These are phyloP conservation scores for Kazachstania viticola DNA, from an alignment of 805 yeast species.

Conservation along the genomic window DNA sequence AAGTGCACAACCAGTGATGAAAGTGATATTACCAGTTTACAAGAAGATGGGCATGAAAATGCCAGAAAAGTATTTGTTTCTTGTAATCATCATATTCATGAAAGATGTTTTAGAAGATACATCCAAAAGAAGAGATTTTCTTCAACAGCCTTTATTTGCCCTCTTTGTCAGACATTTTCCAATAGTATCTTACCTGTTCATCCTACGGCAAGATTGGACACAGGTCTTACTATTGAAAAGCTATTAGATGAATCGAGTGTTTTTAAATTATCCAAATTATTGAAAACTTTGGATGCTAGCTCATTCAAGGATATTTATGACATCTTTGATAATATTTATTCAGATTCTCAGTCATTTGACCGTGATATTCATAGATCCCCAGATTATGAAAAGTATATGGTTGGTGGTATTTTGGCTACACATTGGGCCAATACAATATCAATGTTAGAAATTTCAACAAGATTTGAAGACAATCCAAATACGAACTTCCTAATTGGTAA, in stretches of 20 bases:
- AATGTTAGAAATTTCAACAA: constrained; percentile 47
- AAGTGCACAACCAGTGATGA: constrained; percentile 13
- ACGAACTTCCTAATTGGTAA: constrained; percentile 25
- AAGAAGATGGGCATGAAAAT: constrained; percentile 4
- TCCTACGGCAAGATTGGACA: constrained; percentile 6
- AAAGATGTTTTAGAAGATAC: constrained; percentile 58
- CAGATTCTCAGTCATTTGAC: constrained; percentile 17
- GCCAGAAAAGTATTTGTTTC: constrained; percentile 45
- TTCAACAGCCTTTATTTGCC: constrained; percentile 73
- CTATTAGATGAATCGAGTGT: constrained; percentile 6
- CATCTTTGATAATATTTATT: constrained; percentile 10
- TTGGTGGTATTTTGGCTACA: constrained; percentile 10
- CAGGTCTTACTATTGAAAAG: constrained; percentile 5
- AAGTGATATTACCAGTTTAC: constrained; percentile 7
- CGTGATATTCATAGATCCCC: constrained; percentile 7
- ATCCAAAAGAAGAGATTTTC: constrained; percentile 48
- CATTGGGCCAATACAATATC: constrained; percentile 32
- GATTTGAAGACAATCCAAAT: constrained; percentile 33
- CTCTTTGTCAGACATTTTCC: constrained; percentile 73
- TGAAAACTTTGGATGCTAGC: constrained; percentile 9
- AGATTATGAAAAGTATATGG: constrained; percentile 10
- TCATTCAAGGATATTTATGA: constrained; percentile 9
- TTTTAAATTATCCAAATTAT: constrained; percentile 4
- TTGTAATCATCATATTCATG: constrained; percentile 93
- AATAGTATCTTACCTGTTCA: constrained; percentile 23